These are phyloP conservation scores for Pseudonitzschia multistriata DNA, from an alignment of 108 stramenopile species.

Conservation along the genomic window DNA sequence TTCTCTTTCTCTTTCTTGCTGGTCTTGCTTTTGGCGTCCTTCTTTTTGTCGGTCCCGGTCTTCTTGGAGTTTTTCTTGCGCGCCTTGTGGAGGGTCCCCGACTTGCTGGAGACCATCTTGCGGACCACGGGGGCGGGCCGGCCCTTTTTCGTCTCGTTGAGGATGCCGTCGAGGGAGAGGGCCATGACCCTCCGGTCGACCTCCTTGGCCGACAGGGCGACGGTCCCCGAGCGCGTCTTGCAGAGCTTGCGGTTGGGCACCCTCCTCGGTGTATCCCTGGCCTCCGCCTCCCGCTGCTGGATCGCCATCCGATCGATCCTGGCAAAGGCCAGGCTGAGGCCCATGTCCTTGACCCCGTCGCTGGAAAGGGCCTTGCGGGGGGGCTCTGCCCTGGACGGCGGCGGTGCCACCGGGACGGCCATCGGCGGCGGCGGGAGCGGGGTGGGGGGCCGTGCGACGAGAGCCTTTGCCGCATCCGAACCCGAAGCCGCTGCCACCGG, in stretches of 20 bases:
- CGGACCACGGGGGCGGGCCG: slow-evolving; percentile 7
- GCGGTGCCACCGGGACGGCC: background rate
- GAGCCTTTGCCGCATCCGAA: no score
- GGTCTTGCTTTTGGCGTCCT: background rate
- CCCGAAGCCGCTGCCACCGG: background rate
- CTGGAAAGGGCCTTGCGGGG: background rate
- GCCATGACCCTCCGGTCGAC: slow-evolving; percentile 7
- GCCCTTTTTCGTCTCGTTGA: background rate
- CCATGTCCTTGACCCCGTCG: background rate
- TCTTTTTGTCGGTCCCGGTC: background rate
- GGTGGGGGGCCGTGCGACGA: no score
- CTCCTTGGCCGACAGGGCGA: background rate
- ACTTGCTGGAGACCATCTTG: slow-evolving; percentile 14
- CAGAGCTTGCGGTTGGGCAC: background rate
- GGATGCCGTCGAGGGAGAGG: background rate
- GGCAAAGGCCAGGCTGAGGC: slow-evolving; percentile 12
- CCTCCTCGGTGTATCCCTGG: background rate
- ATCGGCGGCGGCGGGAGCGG: background rate
- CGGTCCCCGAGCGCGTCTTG: slow-evolving; percentile 20
- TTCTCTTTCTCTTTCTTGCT: background rate
- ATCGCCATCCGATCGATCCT: background rate
- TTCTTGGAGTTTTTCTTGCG: background rate
- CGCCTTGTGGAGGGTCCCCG: slow-evolving; percentile 19
- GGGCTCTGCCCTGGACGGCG: background rate
- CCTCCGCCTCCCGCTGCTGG: background rate